Evolutionary conservation across 2,329 filamentous ascomycete species (phyloP).

Genomic region (Sporothrix pallida): DNA sequence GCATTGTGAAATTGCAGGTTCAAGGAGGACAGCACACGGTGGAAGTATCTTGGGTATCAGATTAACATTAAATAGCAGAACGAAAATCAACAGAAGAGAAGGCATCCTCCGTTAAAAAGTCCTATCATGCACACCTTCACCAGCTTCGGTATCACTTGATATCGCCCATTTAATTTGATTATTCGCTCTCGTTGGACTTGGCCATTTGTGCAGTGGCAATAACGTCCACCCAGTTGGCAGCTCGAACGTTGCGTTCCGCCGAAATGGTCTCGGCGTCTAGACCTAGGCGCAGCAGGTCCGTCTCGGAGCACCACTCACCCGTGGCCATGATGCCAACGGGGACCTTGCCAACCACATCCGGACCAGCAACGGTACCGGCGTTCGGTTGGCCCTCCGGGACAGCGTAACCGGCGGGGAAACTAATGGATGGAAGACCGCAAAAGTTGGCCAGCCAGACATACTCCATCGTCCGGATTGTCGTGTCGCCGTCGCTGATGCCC

Average conservation of each 20-base stretch:
- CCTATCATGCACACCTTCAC: too few species aligned
- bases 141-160: background rate
- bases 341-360: slow-evolving; percentile 49
- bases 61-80: background rate
- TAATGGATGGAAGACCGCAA: slow-evolving; percentile 55
- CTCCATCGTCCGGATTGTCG: slow-evolving; percentile 55
- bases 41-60: slow-evolving; percentile 2
- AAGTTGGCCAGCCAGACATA: slow-evolving; percentile 60
- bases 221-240: slow-evolving; percentile 55
- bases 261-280: slow-evolving; percentile 53
- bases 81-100: background rate
- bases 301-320: slow-evolving; percentile 61
- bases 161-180: too few species aligned
- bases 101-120: background rate
- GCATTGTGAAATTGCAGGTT: background rate
- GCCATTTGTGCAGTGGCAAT: slow-evolving; percentile 40
- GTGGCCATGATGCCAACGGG: slow-evolving; percentile 62
- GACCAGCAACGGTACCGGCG: slow-evolving; percentile 45
- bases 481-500: slow-evolving; percentile 55
- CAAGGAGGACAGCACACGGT: slow-evolving; percentile 1
- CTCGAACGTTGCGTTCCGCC: slow-evolving; percentile 44
- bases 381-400: slow-evolving; percentile 45
- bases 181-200: background rate
- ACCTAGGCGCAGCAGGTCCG: slow-evolving; percentile 55
- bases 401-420: slow-evolving; percentile 54